Evolutionary conservation across 352 stramenopile species (phyloP).

Genomic region (Phytophthora litchii): DNA sequence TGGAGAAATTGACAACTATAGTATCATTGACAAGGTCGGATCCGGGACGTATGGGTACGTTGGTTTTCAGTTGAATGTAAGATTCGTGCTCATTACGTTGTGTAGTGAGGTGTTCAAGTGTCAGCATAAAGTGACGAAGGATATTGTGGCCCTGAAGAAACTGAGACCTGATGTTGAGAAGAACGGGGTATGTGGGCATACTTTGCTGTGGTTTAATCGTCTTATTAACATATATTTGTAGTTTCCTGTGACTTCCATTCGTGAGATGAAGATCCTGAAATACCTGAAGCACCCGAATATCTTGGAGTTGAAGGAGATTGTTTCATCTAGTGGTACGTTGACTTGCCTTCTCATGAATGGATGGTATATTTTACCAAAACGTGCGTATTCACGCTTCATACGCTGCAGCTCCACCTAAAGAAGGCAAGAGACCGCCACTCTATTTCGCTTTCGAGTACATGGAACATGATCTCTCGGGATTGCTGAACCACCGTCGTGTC

Average conservation of each 20-base stretch:
- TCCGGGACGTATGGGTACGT: conserved; percentile 86
- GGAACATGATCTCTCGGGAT: conserved; percentile 83
- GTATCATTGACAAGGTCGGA: conserved; percentile 89
- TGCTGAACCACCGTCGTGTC: conserved; percentile 84
- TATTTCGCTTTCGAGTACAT: conserved; percentile 91
- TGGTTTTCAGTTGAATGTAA: not conserved
- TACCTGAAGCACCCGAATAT: conserved; percentile 95
- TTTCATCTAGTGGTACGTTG: conserved; percentile 76
- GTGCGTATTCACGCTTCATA: conserved; percentile 3
- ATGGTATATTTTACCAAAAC: conserved; percentile 13
- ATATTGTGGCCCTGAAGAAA: conserved; percentile 89
- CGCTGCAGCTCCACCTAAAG: conserved; percentile 65
- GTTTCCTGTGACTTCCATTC: conserved; percentile 95
- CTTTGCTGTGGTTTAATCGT: not conserved
- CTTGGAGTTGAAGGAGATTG: conserved; percentile 95
- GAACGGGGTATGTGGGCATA: conserved; percentile 63
- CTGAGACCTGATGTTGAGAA: conserved; percentile 85
- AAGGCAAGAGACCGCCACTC: conserved; percentile 82
- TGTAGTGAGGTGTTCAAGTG: conserved; percentile 89
- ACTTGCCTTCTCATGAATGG: not conserved
- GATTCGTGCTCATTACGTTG: conserved; percentile 9
- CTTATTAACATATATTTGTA: conserved; percentile 23
- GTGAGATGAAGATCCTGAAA: conserved; percentile 99
- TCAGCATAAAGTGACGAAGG: conserved; percentile 86
- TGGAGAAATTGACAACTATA: conserved; percentile 88